Conservation (phyloP, 306 rosid species). For the Sicyos edulis region DNA sequence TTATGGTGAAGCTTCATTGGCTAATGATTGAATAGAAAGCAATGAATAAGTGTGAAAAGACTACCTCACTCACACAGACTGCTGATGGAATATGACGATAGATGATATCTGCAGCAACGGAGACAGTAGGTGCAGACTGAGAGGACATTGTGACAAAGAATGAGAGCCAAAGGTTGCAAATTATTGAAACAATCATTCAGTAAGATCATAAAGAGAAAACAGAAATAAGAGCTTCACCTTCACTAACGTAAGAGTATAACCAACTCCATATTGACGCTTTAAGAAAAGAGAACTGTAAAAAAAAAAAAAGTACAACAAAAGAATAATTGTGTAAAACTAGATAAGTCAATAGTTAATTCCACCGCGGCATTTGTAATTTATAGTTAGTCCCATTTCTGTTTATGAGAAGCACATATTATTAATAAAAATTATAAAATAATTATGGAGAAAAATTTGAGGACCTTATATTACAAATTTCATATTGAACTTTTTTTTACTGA, state of each 20-base stretch:
- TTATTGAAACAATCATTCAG: background rate
- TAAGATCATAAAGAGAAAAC: slow-evolving; percentile 24
- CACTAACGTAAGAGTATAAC: slow-evolving; percentile 86
- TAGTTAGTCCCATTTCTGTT: background rate
- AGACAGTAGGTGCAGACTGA: slow-evolving; percentile 82
- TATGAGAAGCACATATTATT: background rate
- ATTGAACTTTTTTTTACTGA: background rate
- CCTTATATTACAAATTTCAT: background rate
- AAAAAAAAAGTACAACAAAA: background rate
- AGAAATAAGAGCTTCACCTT: slow-evolving; percentile 36
- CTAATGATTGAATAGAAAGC: background rate
- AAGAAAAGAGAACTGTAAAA: slow-evolving; percentile 77
- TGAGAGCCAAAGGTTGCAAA: slow-evolving; percentile 20
- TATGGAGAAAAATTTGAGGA: background rate
- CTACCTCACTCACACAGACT: slow-evolving; percentile 94
- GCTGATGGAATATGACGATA: slow-evolving; percentile 79
- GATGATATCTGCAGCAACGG: slow-evolving; percentile 82
- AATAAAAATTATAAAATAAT: background rate
- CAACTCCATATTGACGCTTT: slow-evolving; percentile 96
- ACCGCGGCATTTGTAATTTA: background rate
- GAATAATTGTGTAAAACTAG: background rate
- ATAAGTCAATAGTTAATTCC: background rate
- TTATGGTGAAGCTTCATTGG: background rate
- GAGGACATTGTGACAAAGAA: slow-evolving; percentile 23
- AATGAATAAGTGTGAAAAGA: background rate